Evolutionary conservation across 306 rosid species (phyloP).

Genomic region (Begonia masoniana): DNA sequence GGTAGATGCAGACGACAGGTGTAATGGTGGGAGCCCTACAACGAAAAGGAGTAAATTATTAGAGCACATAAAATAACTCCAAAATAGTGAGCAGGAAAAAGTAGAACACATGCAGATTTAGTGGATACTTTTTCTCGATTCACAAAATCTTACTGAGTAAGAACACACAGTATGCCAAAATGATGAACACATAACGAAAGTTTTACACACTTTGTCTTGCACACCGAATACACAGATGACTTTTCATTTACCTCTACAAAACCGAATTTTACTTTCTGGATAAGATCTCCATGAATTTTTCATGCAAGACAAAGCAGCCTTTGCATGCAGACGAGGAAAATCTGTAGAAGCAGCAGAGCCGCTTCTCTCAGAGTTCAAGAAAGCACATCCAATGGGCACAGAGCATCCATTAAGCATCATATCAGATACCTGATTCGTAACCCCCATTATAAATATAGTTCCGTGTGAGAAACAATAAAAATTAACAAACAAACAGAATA

Average conservation of each 20-base stretch:
- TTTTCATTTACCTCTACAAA: slow-evolving; percentile 16
- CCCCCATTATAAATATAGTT: background rate
- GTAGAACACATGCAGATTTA: background rate
- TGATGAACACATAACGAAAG: background rate
- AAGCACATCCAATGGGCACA: slow-evolving; percentile 27
- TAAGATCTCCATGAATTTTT: slow-evolving; percentile 25
- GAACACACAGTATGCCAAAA: too few relatives aligned
- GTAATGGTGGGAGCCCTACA: slow-evolving; percentile 32
- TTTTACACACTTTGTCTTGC: background rate
- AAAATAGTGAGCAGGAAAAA: background rate
- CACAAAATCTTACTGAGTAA: too few relatives aligned
- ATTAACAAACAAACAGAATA: too few relatives aligned
- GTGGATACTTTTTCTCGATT: background rate
- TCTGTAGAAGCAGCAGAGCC: slow-evolving; percentile 14
- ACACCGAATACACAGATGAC: background rate
- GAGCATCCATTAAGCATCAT: slow-evolving; percentile 47
- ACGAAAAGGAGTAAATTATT: slow-evolving; percentile 4
- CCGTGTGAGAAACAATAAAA: background rate
- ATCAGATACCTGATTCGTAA: slow-evolving; percentile 21
- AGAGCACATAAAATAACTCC: slow-evolving; percentile 2
- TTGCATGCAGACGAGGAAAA: slow-evolving; percentile 21
- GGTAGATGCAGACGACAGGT: slow-evolving; percentile 42
- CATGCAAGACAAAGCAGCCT: slow-evolving; percentile 24
- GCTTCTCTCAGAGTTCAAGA: slow-evolving; percentile 27
- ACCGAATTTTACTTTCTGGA: slow-evolving; percentile 19